These are phyloP conservation scores for Eucalyptus cloeziana DNA, from an alignment of 345 rosid species.

Conservation along the genomic window DNA sequence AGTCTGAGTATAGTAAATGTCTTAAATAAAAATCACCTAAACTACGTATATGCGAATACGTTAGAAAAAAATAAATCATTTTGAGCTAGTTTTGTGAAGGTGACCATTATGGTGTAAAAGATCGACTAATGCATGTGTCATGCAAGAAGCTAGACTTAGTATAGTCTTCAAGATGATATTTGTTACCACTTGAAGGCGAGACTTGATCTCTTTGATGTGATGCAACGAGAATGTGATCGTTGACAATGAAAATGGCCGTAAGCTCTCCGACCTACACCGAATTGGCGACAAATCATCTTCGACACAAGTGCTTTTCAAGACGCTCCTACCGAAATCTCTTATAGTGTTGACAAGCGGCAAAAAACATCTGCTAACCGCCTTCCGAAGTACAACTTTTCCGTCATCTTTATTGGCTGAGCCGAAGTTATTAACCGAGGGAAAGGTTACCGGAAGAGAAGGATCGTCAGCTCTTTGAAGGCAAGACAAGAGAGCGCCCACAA, in stretches of 20 bases:
- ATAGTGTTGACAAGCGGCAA: slow-evolving; percentile 2
- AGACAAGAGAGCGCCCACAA: slow-evolving; percentile 26
- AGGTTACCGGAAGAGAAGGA: slow-evolving; percentile 22
- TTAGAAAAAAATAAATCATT: background rate
- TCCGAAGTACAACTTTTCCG: background rate
- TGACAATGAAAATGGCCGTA: slow-evolving; percentile 7
- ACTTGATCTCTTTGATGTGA: slow-evolving; percentile 15
- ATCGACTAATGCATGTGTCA: background rate
- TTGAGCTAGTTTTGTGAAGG: background rate
- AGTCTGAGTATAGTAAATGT: background rate
- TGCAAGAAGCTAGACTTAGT: background rate
- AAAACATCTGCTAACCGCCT: background rate
- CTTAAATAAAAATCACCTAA: background rate
- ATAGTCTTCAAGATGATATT: background rate
- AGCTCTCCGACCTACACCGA: slow-evolving; percentile 24
- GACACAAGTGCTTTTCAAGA: slow-evolving; percentile 18
- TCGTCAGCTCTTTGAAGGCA: slow-evolving; percentile 18
- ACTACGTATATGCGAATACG: background rate
- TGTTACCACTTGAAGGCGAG: background rate
- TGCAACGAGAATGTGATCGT: slow-evolving; percentile 20
- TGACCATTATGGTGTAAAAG: background rate
- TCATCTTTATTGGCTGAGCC: background rate
- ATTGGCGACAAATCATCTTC: slow-evolving; percentile 22
- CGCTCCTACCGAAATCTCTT: slow-evolving; percentile 26
- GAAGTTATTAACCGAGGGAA: slow-evolving; percentile 9